phyloP scores from a whole-genome alignment of 1,284 basidiomycete species.

The Inonotus hispidus region DNA sequence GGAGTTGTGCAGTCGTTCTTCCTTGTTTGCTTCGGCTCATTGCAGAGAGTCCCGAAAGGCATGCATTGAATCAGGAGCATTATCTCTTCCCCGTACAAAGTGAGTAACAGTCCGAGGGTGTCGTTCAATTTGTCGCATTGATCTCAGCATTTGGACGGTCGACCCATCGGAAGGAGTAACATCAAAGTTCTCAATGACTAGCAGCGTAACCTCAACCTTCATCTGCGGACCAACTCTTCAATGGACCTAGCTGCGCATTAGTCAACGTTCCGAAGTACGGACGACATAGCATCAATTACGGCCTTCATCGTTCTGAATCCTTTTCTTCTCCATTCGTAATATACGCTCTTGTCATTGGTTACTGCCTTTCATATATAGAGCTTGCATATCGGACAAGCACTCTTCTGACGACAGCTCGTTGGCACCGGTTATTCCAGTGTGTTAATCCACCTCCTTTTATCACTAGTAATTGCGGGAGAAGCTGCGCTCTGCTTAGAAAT shows the following conservation, averaged over 20 bases:
- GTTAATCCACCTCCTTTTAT: too few relatives aligned
- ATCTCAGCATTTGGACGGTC: too few relatives aligned
- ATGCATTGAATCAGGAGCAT: background rate
- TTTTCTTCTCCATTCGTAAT: background rate
- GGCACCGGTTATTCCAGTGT: too few relatives aligned
- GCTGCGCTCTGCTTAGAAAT: too few relatives aligned
- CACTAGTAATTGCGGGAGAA: too few relatives aligned
- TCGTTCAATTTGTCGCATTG: background rate
- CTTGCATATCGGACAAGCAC: too few relatives aligned
- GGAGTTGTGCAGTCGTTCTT: constrained; percentile 1
- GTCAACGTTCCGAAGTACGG: background rate
- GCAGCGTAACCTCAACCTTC: background rate
- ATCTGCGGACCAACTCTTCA: background rate
- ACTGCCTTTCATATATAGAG: too few relatives aligned
- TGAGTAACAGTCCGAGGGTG: background rate
- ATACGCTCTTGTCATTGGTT: background rate
- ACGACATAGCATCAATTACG: background rate
- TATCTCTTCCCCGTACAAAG: background rate
- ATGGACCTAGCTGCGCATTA: background rate
- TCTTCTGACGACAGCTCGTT: too few relatives aligned
- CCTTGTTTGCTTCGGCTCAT: constrained; percentile 3
- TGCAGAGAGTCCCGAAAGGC: constrained; percentile 15
- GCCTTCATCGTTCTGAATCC: background rate
- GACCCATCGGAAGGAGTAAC: background rate
- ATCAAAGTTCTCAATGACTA: background rate